phyloP scores from a whole-genome alignment of 169 alveolate species.

The Cryptosporidium sp. region DNA sequence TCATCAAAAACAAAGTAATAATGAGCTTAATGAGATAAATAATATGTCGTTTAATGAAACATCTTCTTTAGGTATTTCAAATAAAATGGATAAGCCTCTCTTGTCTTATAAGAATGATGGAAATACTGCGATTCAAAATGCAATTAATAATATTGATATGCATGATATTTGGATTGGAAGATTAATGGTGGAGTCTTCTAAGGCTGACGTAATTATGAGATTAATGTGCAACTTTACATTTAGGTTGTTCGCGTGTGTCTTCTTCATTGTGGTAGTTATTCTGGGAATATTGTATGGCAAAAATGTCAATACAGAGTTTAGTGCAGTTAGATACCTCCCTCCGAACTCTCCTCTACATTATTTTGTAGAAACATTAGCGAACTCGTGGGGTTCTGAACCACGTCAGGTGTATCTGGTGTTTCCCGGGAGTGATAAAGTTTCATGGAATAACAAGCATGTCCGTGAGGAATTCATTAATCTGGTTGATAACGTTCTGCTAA shows the following conservation, averaged over 20 bases:
- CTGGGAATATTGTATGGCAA: slow-evolving; percentile 33
- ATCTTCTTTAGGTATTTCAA: background rate
- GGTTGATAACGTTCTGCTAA: slow-evolving; percentile 48
- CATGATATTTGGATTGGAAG: slow-evolving; percentile 73
- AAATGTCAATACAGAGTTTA: slow-evolving; percentile 63
- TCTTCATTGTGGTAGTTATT: slow-evolving; percentile 35
- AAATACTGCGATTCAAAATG: slow-evolving; percentile 2
- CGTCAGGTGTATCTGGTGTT: slow-evolving; percentile 52
- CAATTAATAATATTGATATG: slow-evolving; percentile 36
- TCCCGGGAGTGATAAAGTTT: slow-evolving; percentile 62
- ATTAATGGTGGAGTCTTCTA: slow-evolving; percentile 70
- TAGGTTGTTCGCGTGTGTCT: slow-evolving; percentile 63
- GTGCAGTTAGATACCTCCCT: slow-evolving; percentile 67
- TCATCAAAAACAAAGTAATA: background rate
- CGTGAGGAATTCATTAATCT: slow-evolving; percentile 51
- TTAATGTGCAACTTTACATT: slow-evolving; percentile 69
- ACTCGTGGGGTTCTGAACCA: slow-evolving; percentile 64
- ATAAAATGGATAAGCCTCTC: background rate
- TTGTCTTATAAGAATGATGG: background rate
- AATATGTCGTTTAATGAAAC: background rate
- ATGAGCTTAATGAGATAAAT: slow-evolving; percentile 20
- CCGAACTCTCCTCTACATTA: slow-evolving; percentile 63
- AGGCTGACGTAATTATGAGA: slow-evolving; percentile 65
- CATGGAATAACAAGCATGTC: slow-evolving; percentile 21
- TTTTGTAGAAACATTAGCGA: slow-evolving; percentile 59